These are phyloP conservation scores for Aegilops sharonensis DNA, from an alignment of 176 grass and related monocot genomes.

Conservation along the genomic window DNA sequence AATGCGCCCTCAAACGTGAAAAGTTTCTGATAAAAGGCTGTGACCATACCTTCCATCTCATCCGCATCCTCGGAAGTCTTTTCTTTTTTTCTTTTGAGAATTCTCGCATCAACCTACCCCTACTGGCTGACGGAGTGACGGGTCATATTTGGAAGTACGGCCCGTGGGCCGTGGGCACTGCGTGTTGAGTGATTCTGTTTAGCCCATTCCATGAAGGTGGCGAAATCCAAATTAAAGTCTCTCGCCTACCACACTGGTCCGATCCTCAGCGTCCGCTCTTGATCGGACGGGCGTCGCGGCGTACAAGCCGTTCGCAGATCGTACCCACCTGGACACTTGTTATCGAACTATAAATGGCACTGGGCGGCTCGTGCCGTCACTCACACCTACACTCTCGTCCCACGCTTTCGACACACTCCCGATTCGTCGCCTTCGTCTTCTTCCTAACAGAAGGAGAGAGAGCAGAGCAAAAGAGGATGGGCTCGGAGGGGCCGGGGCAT, in stretches of 20 bases:
- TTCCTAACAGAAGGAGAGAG: neutral
- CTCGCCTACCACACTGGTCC: too few species aligned
- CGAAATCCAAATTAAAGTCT: slow-evolving; percentile 29
- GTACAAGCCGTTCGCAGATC: neutral
- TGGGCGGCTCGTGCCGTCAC: neutral
- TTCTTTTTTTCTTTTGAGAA: too few species aligned
- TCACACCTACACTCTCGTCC: neutral
- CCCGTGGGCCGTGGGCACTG: neutral
- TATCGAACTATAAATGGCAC: slow-evolving; percentile 25
- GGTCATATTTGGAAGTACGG: neutral
- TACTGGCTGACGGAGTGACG: too few species aligned
- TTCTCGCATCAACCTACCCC: too few species aligned
- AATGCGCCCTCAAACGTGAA: too few species aligned
- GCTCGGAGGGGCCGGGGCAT: neutral
- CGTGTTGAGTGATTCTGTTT: too few species aligned
- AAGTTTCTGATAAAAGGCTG: too few species aligned
- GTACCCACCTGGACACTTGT: neutral
- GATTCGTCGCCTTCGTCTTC: neutral
- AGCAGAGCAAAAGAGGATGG: slow-evolving; percentile 24
- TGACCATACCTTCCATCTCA: too few species aligned
- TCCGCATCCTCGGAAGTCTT: too few species aligned
- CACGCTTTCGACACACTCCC: neutral
- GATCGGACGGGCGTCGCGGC: neutral
- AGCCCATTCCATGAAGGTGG: slow-evolving; percentile 13
- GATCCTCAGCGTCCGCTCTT: neutral